Conservation (phyloP, 179 eudicot species). For the Spergularia azorica region DNA sequence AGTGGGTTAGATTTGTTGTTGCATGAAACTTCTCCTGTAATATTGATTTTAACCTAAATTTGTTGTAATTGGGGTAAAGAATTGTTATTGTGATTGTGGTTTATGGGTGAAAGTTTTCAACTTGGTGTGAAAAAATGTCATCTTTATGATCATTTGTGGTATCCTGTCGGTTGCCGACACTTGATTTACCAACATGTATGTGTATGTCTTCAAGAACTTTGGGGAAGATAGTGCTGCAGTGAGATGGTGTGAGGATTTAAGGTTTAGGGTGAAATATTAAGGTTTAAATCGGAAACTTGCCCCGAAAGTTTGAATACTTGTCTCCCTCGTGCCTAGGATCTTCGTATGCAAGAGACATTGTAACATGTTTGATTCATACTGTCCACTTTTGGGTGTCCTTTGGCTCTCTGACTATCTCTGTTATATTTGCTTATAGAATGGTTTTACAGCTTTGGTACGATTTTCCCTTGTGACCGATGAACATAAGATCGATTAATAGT, state of each 20-base stretch:
- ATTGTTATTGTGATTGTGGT: not conserved
- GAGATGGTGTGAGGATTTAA: not conserved
- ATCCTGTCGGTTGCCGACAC: slow-evolving; percentile 11
- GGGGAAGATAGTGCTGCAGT: too few relatives aligned
- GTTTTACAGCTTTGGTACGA: too few relatives aligned
- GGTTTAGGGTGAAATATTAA: not conserved
- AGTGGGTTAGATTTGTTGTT: slow-evolving; percentile 4
- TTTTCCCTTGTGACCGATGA: too few relatives aligned
- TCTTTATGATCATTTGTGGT: not conserved
- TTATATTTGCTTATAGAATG: too few relatives aligned
- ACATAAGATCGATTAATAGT: not conserved
- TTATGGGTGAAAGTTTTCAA: not conserved
- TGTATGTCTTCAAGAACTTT: slow-evolving; percentile 6
- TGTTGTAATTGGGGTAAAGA: not conserved
- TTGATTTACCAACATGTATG: not conserved
- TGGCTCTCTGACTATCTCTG: not conserved
- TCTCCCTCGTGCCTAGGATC: too few relatives aligned
- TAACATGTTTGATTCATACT: not conserved
- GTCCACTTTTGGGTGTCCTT: not conserved
- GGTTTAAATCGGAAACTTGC: too few relatives aligned
- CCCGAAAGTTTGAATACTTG: too few relatives aligned
- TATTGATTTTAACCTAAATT: not conserved
- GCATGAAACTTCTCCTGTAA: not conserved
- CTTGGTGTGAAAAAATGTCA: not conserved
- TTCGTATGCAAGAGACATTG: not conserved